A percentile compares a stretch with the other conserved stretches of the same genome.
Conservation (phyloP, 768 basidiomycete genomes). For the Lenzites betulinus region DNA sequence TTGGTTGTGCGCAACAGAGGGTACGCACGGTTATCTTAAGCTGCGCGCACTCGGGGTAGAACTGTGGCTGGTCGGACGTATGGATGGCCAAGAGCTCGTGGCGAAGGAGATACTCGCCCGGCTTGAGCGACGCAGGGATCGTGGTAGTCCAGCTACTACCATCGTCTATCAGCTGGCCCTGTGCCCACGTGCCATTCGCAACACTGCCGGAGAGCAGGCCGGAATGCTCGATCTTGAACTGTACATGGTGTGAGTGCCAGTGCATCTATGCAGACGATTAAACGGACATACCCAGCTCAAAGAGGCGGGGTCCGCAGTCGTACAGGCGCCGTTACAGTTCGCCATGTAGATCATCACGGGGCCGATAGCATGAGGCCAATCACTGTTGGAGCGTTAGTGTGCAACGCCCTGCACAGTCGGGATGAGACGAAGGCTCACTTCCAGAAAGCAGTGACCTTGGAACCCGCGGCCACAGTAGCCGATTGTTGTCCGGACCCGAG, state of each 20-base stretch:
- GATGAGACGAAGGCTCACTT: constrained; percentile 27
- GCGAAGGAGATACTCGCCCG: constrained; percentile 33
- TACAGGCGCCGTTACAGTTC: constrained; percentile 36
- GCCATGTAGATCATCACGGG: constrained; percentile 42
- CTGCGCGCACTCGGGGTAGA: constrained; percentile 32
- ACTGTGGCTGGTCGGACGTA: constrained; percentile 27
- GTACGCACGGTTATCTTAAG: constrained; percentile 27
- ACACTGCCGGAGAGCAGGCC: constrained; percentile 37
- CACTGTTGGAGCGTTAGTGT: background rate
- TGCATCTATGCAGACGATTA: too few relatives aligned
- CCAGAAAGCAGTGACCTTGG: constrained; percentile 41
- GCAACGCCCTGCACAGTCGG: background rate
- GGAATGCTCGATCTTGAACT: constrained; percentile 42
- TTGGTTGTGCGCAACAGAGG: too few relatives aligned
- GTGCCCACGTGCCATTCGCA: constrained; percentile 36
- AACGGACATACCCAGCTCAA: constrained; percentile 31
- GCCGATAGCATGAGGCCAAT: constrained; percentile 39
- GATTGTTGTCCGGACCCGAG: constrained; percentile 37
- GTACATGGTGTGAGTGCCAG: background rate
- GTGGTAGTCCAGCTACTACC: constrained; percentile 36
- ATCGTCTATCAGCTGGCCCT: constrained; percentile 37
- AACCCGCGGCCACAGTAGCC: constrained; percentile 42
- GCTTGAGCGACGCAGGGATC: constrained; percentile 22
- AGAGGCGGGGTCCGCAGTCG: constrained; percentile 31
- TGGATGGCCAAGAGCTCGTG: constrained; percentile 38